A percentile compares a stretch with the other conserved stretches of the same genome.
phyloP scores from a whole-genome alignment of 495 filamentous ascomycete species.

The Trichoderma reesei region DNA sequence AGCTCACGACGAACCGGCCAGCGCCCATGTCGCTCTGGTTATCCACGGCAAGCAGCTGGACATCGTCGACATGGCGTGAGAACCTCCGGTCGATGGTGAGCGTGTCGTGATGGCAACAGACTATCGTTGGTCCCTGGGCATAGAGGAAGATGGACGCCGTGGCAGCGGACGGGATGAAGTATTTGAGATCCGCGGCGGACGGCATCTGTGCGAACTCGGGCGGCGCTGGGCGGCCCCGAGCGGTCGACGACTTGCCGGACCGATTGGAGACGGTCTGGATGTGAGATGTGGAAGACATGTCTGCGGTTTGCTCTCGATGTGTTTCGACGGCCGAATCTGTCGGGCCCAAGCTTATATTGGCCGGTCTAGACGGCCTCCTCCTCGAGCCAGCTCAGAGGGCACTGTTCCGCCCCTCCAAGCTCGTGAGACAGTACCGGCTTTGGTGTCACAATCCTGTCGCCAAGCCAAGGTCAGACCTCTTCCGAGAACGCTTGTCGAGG shows the following conservation, averaged over 20 bases:
- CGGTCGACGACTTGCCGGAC: slow-evolving; percentile 36
- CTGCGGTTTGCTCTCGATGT: slow-evolving; percentile 10
- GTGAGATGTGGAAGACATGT: slow-evolving; percentile 43
- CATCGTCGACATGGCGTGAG: slow-evolving; percentile 70
- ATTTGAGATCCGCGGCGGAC: slow-evolving; percentile 40
- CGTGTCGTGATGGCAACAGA: slow-evolving; percentile 85
- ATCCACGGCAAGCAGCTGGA: slow-evolving; percentile 76
- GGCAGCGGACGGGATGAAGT: slow-evolving; percentile 76
- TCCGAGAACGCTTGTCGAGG: not conserved
- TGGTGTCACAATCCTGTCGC: slow-evolving; percentile 6
- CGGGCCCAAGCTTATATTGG: slow-evolving; percentile 17
- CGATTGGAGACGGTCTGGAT: slow-evolving; percentile 52
- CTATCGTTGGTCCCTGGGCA: slow-evolving; percentile 64
- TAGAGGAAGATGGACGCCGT: slow-evolving; percentile 83
- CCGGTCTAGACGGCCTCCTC: not conserved
- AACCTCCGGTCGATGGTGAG: slow-evolving; percentile 84
- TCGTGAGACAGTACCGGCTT: slow-evolving; percentile 5
- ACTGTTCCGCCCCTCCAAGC: not conserved
- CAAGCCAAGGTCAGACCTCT: not conserved
- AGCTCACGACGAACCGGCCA: slow-evolving; percentile 82
- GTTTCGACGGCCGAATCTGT: slow-evolving; percentile 9
- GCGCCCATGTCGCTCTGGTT: slow-evolving; percentile 84
- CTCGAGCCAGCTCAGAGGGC: not conserved
- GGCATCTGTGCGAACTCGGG: slow-evolving; percentile 43
- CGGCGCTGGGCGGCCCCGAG: slow-evolving; percentile 27